Base-by-base conservation (phyloP, 345 rosid genomes). In the Citrus glauca region DNA sequence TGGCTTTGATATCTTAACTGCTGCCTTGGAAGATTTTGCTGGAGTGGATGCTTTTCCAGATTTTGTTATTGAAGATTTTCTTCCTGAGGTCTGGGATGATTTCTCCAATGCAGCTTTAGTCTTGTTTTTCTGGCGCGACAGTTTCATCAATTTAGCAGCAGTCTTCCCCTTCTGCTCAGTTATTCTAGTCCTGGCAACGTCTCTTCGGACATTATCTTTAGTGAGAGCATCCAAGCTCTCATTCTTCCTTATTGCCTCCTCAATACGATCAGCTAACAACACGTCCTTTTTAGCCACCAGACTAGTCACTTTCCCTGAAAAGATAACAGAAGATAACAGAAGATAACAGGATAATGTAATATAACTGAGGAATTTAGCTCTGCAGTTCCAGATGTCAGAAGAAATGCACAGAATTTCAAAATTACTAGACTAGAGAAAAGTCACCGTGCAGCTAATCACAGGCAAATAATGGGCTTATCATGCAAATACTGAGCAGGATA, bases 271-370 rank as follows among this genome's bases (percentile, higher is more conserved):
- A 16, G 98, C 97, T 84, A 95, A 82, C 71, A 81, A 74, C 19
- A 40, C 59, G 78, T 89, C 90, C 81, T 87, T 90, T 82, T 82
- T 89, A 30, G 97, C 90, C 75, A 93, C 86, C 84, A 95, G 85
- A 80, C 98, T 95, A 37, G 98, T 95, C 45, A 95, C 97, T 83
- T 92, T 93, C 72, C 98, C 97, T 95, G 90, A 9, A 75, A 78
- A 69, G 24, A 66, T 70, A 75, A 42, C n/a, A 9, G 76, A 78
- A 69, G 24, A 66, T 70, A 75, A 42, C n/a, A 9, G 76, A 78
- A 71, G 24, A 66, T 68, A 75, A 42, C n/a, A 71, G 28, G 33
- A 25, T 32, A 22, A 38, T 57, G 66, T 42, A 55, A 66, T 33
- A 20, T n/a, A 35, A 48, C 32, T 33, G n/a, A 66, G 56, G 56